phyloP scores from a whole-genome alignment of 192 early-diverging fungal genomes.

The Globomyces pollinis-pini region DNA sequence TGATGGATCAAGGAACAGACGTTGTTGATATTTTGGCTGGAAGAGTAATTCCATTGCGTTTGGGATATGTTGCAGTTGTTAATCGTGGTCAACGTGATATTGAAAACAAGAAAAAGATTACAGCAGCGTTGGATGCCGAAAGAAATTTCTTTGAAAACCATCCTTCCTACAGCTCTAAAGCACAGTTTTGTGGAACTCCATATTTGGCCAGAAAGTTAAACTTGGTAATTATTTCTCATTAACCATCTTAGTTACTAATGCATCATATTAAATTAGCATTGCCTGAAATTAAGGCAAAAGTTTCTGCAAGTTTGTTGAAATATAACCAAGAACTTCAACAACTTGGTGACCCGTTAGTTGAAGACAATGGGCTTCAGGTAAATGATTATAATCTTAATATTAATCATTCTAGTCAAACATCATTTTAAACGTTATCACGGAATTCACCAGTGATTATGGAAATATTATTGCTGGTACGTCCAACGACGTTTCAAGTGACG shows the following conservation, averaged over 20 bases:
- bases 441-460: constrained; percentile 96
- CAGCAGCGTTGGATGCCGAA: constrained; percentile 84
- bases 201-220: constrained; percentile 95
- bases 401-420: constrained; percentile 49
- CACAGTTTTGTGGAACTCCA: constrained; percentile 97
- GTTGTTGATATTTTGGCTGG: constrained; percentile 98
- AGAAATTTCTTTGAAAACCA: constrained; percentile 93
- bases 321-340: constrained; percentile 77
- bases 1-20: constrained; percentile 99
- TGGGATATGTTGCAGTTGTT: constrained; percentile 98
- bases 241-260: constrained; percentile 93
- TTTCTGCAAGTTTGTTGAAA: constrained; percentile 72
- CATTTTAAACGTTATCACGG: constrained; percentile 95
- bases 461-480: constrained; percentile 94
- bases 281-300: constrained; percentile 98
- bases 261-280: constrained; percentile 98
- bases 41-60: constrained; percentile 88
- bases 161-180: constrained; percentile 87
- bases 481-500: constrained; percentile 86
- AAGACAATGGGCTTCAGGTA: not conserved
- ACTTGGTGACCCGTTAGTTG: constrained; percentile 79
- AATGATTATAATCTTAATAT: no score
- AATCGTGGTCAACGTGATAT: constrained; percentile 99
- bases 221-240: constrained; percentile 49
- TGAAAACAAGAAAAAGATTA: constrained; percentile 83